Evolutionary conservation across 176 grass and related monocot genomes (phyloP).

Genomic region (Hyparrhenia diplandra): DNA sequence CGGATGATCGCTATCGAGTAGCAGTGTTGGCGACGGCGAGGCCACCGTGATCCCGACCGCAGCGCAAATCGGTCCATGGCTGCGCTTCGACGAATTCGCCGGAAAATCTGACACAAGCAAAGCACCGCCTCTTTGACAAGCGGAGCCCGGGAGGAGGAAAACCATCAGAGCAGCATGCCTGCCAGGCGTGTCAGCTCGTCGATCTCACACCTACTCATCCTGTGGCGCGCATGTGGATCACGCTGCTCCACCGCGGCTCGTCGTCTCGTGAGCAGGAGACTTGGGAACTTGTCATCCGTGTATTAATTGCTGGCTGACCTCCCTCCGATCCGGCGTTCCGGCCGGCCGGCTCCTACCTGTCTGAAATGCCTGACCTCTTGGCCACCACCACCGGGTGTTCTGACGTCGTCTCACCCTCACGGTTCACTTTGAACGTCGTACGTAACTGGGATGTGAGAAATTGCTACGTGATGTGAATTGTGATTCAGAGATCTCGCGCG

Average conservation of each 20-base stretch:
- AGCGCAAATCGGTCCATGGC: neutral
- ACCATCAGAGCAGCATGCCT: neutral
- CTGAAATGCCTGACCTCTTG: too few species aligned
- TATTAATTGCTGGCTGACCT: neutral
- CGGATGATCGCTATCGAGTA: neutral
- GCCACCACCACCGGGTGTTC: too few species aligned
- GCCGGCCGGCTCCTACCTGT: too few species aligned
- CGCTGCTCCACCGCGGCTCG: neutral
- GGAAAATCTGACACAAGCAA: neutral
- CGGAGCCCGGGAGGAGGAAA: neutral
- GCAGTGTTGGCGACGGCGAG: neutral
- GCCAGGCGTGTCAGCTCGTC: too few species aligned
- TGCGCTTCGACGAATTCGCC: neutral
- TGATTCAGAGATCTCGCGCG: neutral
- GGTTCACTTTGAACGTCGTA: neutral
- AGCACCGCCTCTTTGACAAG: neutral
- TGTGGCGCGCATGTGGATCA: neutral
- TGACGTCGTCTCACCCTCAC: too few species aligned
- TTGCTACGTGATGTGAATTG: neutral
- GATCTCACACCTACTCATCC: too few species aligned
- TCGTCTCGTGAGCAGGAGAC: neutral
- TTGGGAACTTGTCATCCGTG: neutral
- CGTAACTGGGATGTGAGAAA: neutral
- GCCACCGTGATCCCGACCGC: neutral
- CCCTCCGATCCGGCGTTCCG: neutral